Evolutionary conservation across 108 stramenopile species (phyloP).

Genomic region (Skeletonema potamos): DNA sequence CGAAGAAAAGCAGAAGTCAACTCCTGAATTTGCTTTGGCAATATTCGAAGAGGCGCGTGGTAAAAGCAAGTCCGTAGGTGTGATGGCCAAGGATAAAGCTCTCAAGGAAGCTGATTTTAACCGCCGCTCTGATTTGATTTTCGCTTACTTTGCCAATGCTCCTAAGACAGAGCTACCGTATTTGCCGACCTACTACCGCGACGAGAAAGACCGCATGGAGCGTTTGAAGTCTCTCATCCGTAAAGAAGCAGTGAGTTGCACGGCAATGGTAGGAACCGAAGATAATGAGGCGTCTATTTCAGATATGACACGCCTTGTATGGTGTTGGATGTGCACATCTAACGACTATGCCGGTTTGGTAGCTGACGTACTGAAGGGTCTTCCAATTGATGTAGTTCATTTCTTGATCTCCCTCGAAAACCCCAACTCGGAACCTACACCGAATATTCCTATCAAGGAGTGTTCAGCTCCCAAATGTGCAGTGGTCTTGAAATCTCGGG

Average conservation of each 20-base stretch:
- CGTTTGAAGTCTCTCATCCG: slow-evolving; percentile 28
- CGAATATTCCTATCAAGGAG: slow-evolving; percentile 28
- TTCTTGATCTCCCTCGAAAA: slow-evolving; percentile 28
- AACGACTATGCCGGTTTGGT: slow-evolving; percentile 30
- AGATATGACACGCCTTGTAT: slow-evolving; percentile 39
- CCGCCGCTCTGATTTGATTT: slow-evolving; percentile 44
- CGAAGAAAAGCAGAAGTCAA: background rate
- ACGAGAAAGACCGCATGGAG: slow-evolving; percentile 29
- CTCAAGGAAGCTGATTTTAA: slow-evolving; percentile 30
- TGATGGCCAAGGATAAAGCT: background rate
- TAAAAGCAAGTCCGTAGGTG: background rate
- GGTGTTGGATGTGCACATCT: slow-evolving; percentile 44
- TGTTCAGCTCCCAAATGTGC: slow-evolving; percentile 36
- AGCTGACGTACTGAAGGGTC: slow-evolving; percentile 3
- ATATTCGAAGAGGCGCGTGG: slow-evolving; percentile 42
- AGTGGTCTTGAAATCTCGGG: slow-evolving; percentile 21
- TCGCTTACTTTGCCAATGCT: slow-evolving; percentile 34
- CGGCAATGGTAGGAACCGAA: background rate
- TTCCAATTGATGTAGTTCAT: slow-evolving; percentile 11
- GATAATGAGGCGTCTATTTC: slow-evolving; percentile 14
- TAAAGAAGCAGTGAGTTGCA: slow-evolving; percentile 35
- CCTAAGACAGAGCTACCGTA: slow-evolving; percentile 18
- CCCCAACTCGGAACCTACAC: slow-evolving; percentile 21
- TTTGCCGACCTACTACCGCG: slow-evolving; percentile 26
- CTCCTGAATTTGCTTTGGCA: slow-evolving; percentile 26